Base-by-base conservation (phyloP, 2,329 filamentous ascomycete species). In the Fusarium sp. region DNA sequence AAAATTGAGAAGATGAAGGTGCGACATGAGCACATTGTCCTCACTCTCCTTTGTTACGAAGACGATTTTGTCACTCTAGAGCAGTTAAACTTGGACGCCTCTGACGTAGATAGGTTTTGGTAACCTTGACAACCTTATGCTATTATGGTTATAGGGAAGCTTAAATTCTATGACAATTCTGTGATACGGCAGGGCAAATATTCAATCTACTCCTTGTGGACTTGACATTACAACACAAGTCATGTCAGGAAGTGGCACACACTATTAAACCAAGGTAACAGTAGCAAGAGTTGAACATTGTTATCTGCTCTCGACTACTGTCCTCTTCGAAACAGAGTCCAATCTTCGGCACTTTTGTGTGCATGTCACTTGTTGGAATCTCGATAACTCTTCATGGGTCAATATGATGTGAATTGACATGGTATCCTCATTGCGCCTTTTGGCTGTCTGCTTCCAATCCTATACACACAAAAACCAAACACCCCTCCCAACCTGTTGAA, bases 381-480 rank as follows among this genome's bases (percentile, higher is more conserved):
- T 31, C 15, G 41, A 56, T 34, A 46, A 23, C 37, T 54, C 20
- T 44, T 58, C 47, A 46, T 65, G 45, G 45, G 54, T 66, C 59
- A 62, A 70, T 55, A 47, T 50, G 47, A 45, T 62, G 36, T 60
- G 44, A 67, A 63, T 59, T 44, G 67, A 62, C 65, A 44, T 69
- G 71, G 70, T 70, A 69, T 73, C 57, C 62, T 68, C 61, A 42
- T 49, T 65, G 50, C 70, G 62, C 67, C 65, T 63, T 62, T 62
- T 49, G 38, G 55, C 51, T 49, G 36, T 55, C 47, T 54, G 51
- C 70, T 74, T 61, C 71, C 62, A 58, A 70, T 65, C 68, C 70
- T 72, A 63, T 73, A 72, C 72, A 64, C 70, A 68, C 65, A 74
- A 74, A 50, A 74, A 66, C 61, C 68, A 71, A 74, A 73, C 71